Evolutionary conservation across 2,329 filamentous ascomycete species (phyloP).

Genomic region (Zarea fungicola): DNA sequence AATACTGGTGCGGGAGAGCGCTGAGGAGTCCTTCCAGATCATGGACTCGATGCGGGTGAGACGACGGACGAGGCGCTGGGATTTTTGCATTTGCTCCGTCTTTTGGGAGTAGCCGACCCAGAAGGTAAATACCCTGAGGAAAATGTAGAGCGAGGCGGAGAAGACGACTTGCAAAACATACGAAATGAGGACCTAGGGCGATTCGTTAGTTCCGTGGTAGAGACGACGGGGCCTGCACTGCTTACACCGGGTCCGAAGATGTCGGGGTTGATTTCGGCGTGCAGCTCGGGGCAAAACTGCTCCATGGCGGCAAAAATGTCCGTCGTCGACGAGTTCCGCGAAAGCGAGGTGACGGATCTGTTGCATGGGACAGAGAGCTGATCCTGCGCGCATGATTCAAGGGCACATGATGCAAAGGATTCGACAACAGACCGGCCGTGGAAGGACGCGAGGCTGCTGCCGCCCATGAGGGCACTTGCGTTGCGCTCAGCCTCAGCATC

Average conservation of each 20-base stretch:
- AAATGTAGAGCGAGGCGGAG: constrained; percentile 27
- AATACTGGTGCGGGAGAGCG: constrained; percentile 32
- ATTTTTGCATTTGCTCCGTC: constrained; percentile 16
- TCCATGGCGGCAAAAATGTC: constrained; percentile 31
- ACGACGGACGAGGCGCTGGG: constrained; percentile 22
- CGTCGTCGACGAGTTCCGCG: constrained; percentile 21
- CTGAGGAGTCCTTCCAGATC: constrained; percentile 32
- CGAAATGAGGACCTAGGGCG: constrained; percentile 31
- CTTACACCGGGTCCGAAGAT: constrained; percentile 35
- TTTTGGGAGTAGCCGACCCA: constrained; percentile 30
- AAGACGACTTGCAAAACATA: constrained; percentile 35
- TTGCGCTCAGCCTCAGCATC: constrained; percentile 30
- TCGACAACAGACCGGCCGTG: constrained; percentile 26
- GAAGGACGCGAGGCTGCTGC: constrained; percentile 25
- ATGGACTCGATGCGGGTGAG: constrained; percentile 32
- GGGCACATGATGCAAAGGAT: constrained; percentile 29
- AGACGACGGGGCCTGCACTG: neutral
- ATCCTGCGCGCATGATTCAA: constrained; percentile 31
- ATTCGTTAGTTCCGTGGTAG: neutral
- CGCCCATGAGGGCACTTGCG: constrained; percentile 32
- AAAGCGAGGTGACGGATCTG: constrained; percentile 23
- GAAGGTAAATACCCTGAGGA: constrained; percentile 31
- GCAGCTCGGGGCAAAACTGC: constrained; percentile 30
- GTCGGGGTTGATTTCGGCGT: constrained; percentile 34
- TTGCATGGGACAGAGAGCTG: constrained; percentile 28